phyloP scores from a whole-genome alignment of 1,139 yeast genomes.

The Ogataea hybrid region DNA sequence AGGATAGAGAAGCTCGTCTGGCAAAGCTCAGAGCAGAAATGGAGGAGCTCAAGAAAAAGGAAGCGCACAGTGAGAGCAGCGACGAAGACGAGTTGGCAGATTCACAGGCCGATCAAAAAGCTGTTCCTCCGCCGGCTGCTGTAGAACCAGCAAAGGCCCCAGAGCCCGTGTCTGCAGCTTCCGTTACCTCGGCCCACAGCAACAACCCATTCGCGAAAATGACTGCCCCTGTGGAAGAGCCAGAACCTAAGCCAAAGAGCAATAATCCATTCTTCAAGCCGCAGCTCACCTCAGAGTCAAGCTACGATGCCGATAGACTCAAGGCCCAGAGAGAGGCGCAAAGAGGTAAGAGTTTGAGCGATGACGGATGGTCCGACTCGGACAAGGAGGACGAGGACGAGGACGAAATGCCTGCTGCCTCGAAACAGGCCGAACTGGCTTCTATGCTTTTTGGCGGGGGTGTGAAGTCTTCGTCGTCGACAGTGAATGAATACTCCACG shows the following conservation, averaged over 20 bases:
- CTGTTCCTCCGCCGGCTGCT: constrained; percentile 3
- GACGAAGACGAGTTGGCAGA: constrained; percentile 12
- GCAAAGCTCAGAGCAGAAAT: constrained; percentile 62
- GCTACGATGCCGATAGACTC: constrained; percentile 52
- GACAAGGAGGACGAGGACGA: constrained; percentile 44
- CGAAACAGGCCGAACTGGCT: constrained; percentile 59
- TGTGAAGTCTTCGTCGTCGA: constrained; percentile 13
- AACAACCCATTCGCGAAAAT: constrained; percentile 32
- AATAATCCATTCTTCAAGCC: constrained; percentile 51
- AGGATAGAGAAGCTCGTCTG: constrained; percentile 56
- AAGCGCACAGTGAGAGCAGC: constrained; percentile 25
- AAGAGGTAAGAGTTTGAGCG: constrained; percentile 48
- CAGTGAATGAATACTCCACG: constrained; percentile 8
- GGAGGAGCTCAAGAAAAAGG: constrained; percentile 51
- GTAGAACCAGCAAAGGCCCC: background rate
- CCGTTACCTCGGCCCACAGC: constrained; percentile 14
- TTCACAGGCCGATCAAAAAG: background rate
- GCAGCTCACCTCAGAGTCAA: constrained; percentile 31
- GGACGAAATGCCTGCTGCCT: constrained; percentile 36
- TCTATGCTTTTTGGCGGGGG: constrained; percentile 50
- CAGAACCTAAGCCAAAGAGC: constrained; percentile 10
- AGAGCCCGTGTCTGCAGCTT: too few relatives aligned
- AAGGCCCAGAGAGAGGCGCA: constrained; percentile 66
- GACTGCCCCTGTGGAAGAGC: constrained; percentile 15
- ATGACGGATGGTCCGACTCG: constrained; percentile 37